phyloP scores from a whole-genome alignment of 257 asterid genomes.

The Fraxinus cuspidata region DNA sequence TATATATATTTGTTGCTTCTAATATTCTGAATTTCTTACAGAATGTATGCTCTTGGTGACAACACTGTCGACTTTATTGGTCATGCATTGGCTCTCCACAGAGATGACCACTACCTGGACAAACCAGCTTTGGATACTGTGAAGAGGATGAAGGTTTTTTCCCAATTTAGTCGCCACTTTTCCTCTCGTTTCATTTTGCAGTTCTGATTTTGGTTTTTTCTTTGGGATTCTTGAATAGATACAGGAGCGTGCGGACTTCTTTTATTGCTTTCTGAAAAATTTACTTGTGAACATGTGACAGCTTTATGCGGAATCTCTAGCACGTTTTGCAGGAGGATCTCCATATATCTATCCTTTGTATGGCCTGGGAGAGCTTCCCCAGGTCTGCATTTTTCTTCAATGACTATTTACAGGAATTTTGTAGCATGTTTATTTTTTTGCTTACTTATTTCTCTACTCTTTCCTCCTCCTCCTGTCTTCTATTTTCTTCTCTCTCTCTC shows the following conservation, averaged over 20 bases:
- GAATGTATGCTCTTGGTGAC: slow-evolving; percentile 91
- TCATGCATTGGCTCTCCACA: slow-evolving; percentile 85
- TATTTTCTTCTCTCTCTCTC: neutral
- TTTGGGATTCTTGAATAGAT: no score
- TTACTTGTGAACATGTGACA: slow-evolving; percentile 24
- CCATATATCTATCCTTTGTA: slow-evolving; percentile 59
- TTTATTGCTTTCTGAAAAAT: no score
- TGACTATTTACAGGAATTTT: neutral
- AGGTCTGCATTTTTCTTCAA: slow-evolving; percentile 29
- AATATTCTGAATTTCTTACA: slow-evolving; percentile 23
- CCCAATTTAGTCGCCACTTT: neutral
- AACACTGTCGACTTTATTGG: slow-evolving; percentile 90
- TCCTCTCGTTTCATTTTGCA: neutral
- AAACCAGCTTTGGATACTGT: slow-evolving; percentile 90
- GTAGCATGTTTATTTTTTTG: no score
- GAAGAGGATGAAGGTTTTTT: slow-evolving; percentile 77
- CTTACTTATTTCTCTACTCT: neutral
- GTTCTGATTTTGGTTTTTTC: no score
- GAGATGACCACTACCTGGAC: slow-evolving; percentile 79
- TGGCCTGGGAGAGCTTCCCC: slow-evolving; percentile 59
- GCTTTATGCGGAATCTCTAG: slow-evolving; percentile 51
- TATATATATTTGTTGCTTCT: neutral
- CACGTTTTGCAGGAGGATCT: slow-evolving; percentile 58
- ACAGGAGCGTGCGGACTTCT: no score
- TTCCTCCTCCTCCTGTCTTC: neutral